Evolutionary conservation across 176 grass and related monocot genomes (phyloP).

Genomic region (Zizania latifolia): DNA sequence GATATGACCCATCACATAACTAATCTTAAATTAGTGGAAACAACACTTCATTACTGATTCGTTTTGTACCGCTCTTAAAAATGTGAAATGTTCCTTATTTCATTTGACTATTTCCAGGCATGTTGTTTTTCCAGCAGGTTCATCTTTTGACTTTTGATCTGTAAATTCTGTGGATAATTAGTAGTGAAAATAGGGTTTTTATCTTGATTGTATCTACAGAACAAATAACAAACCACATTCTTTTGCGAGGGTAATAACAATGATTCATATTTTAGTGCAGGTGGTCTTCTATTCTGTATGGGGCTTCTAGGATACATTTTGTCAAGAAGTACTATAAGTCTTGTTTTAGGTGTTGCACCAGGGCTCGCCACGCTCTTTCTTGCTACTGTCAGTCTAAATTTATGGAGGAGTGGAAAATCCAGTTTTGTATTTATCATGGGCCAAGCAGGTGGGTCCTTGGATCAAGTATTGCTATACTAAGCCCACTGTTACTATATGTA

Average conservation of each 20-base stretch:
- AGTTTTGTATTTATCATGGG: slow-evolving; percentile 51
- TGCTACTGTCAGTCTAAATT: slow-evolving; percentile 52
- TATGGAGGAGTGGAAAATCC: slow-evolving; percentile 60
- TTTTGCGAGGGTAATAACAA: neutral
- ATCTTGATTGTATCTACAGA: neutral
- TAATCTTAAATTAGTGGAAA: neutral
- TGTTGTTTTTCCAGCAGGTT: neutral
- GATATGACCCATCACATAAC: neutral
- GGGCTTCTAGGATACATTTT: slow-evolving; percentile 69
- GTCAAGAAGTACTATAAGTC: slow-evolving; percentile 50
- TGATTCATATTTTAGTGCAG: slow-evolving; percentile 34
- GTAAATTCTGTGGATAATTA: neutral
- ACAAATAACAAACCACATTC: neutral
- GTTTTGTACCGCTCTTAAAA: neutral
- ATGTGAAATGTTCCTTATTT: neutral
- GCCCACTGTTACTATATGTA: neutral
- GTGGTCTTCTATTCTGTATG: slow-evolving; percentile 56
- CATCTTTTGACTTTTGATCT: neutral
- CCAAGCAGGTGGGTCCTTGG: slow-evolving; percentile 51
- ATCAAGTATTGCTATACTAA: neutral
- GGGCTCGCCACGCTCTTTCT: slow-evolving; percentile 43
- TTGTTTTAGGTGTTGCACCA: slow-evolving; percentile 48
- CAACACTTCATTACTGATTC: neutral
- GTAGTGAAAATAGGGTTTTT: neutral
- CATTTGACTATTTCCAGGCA: neutral